These are phyloP conservation scores for Fusarium burgessii DNA, from an alignment of 2,329 filamentous ascomycete species.

Conservation along the genomic window DNA sequence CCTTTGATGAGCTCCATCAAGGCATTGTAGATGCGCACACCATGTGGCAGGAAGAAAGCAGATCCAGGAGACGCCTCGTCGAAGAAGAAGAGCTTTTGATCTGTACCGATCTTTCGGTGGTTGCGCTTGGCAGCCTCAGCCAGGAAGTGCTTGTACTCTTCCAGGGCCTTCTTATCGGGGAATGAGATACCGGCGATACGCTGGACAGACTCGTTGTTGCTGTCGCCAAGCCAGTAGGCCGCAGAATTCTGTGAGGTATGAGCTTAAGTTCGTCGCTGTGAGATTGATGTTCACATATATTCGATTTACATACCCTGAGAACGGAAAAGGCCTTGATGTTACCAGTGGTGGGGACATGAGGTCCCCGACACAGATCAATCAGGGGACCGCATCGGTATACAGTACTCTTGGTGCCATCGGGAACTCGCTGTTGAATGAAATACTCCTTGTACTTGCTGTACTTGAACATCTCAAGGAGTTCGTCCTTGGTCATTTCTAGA, in stretches of 20 bases:
- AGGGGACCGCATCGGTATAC: slow-evolving; percentile 94
- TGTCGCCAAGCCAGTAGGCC: slow-evolving; percentile 94
- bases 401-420: slow-evolving; percentile 89
- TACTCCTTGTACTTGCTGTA: slow-evolving; percentile 99
- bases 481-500: slow-evolving; percentile 87
- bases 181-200: slow-evolving; percentile 96
- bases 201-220: slow-evolving; percentile 93
- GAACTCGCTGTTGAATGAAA: slow-evolving; percentile 80
- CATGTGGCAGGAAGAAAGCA: slow-evolving; percentile 91
- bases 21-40: slow-evolving; percentile 92
- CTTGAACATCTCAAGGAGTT: slow-evolving; percentile 92
- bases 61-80: slow-evolving; percentile 93
- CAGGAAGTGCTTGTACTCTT: slow-evolving; percentile 92
- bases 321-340: slow-evolving; percentile 96
- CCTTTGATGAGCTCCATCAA: slow-evolving; percentile 83
- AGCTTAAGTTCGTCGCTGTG: slow-evolving; percentile 4
- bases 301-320: slow-evolving; percentile 71
- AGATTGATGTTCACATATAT: not conserved
- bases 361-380: slow-evolving; percentile 95
- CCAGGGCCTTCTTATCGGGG: slow-evolving; percentile 94
- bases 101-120: slow-evolving; percentile 91
- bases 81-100: slow-evolving; percentile 98
- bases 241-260: slow-evolving; percentile 68
- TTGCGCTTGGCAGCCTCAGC: slow-evolving; percentile 99
- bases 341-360: slow-evolving; percentile 91